Base-by-base conservation (phyloP, 2,329 filamentous ascomycete species). In the Pseudopyricularia javanii region DNA sequence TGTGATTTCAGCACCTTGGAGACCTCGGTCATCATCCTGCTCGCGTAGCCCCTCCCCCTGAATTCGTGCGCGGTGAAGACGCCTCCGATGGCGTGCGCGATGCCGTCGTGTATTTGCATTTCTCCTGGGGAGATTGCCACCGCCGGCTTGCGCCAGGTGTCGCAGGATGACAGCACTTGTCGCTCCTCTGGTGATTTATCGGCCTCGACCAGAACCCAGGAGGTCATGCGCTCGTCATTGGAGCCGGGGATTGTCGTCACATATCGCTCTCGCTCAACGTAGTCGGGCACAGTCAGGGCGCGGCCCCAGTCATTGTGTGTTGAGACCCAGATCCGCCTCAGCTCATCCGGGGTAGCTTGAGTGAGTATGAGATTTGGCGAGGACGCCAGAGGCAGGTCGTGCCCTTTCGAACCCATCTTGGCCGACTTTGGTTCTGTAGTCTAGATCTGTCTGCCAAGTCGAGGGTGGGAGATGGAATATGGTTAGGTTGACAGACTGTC, bases 21-120 rank as follows among this genome's bases (percentile, higher is more conserved):
- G 34, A 93, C 64, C 59, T 91, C 82, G 43, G 67, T 66, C 65
- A 91, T 78, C 83, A 93, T 91, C 53, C 84, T 75, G 54, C 76
- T 78, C 1, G 88, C 89, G 67, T 95, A 95, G 20, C 88, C 86
- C 58, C 75, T 77, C 4, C 85, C 83, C 54, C 88, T 71, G 64
- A 80, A 80, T 60, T 80, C 72, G 0, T 79, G 75, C 40, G 81
- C 76, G 4, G 83, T 89, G 64, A 84, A 93, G n/a, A 94, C 89
- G 55, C 84, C 88, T 14, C 83, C 87, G 54, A 94, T 78, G 5
- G 86, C 89, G 67, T 95, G 84, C 15, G 80, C 79, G 9, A 81
- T 70, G 2, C 76, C 79, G 47, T 88, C 80, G 47, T 62, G 59
- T 3, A 47, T 17, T 22, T 47, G 14, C 9, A 7, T 22, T 17